phyloP scores from a whole-genome alignment of 2,329 filamentous ascomycete genomes.

The Onygenales sp. region DNA sequence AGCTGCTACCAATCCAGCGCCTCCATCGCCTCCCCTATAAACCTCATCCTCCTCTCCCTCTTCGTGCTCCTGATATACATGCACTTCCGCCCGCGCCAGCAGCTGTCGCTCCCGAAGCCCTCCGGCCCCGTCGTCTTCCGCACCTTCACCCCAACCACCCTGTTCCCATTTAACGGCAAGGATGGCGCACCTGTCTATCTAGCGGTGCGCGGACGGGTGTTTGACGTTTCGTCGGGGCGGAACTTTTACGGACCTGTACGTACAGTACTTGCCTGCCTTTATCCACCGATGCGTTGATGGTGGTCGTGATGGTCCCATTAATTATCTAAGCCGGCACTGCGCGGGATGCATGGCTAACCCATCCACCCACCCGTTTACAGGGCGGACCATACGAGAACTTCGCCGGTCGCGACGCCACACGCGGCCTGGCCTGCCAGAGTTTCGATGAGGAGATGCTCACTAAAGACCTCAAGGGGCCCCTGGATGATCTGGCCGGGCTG shows the following conservation, averaged over 20 bases:
- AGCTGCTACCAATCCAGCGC: constrained; percentile 29
- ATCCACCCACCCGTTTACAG: constrained; percentile 13
- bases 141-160: constrained; percentile 70
- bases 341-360: neutral
- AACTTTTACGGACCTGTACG: constrained; percentile 82
- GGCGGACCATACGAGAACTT: constrained; percentile 95
- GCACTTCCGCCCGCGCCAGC: constrained; percentile 47
- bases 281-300: neutral
- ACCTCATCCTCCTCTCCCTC: constrained; percentile 50
- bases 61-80: constrained; percentile 49
- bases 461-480: constrained; percentile 71
- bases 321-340: too few relatives aligned
- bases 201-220: constrained; percentile 82
- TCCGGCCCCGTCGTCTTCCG: constrained; percentile 70
- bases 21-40: constrained; percentile 50
- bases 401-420: constrained; percentile 79
- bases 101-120: constrained; percentile 43
- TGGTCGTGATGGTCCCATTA: neutral
- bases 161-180: constrained; percentile 77
- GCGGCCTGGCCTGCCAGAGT: constrained; percentile 80
- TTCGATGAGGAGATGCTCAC: constrained; percentile 96
- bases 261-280: constrained; percentile 1
- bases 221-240: constrained; percentile 76
- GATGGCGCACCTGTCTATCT: constrained; percentile 71
- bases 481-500: constrained; percentile 67